These are phyloP conservation scores for Exophiala calicioides DNA, from an alignment of 2,329 filamentous ascomycete genomes.

Conservation along the genomic window DNA sequence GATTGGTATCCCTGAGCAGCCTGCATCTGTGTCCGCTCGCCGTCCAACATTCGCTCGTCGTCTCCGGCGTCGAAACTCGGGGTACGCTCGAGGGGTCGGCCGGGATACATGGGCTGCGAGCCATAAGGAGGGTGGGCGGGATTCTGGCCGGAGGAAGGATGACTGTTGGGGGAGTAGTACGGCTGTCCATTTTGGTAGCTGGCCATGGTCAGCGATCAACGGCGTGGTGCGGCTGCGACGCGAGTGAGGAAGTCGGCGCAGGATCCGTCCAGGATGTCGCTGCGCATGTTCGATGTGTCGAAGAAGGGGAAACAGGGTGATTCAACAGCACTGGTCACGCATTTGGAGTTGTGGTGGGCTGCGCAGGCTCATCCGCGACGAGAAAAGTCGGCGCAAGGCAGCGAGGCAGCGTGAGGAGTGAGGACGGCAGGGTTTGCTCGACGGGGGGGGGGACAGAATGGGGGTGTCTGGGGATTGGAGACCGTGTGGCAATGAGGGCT, in stretches of 20 bases:
- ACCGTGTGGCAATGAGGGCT: background rate
- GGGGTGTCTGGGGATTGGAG: background rate
- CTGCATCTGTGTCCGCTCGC: slow-evolving; percentile 28
- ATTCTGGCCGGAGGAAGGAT: slow-evolving; percentile 40
- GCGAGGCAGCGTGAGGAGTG: slow-evolving; percentile 2
- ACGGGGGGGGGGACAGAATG: background rate
- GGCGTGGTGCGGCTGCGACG: slow-evolving; percentile 9
- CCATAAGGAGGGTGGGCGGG: slow-evolving; percentile 44
- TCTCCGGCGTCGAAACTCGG: slow-evolving; percentile 77
- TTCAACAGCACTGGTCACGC: slow-evolving; percentile 11
- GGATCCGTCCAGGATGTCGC: slow-evolving; percentile 12
- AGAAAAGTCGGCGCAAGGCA: slow-evolving; percentile 14
- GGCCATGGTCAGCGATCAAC: slow-evolving; percentile 47
- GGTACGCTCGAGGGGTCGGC: slow-evolving; percentile 53
- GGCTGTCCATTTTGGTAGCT: slow-evolving; percentile 57
- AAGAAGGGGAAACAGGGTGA: background rate
- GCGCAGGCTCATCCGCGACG: slow-evolving; percentile 16
- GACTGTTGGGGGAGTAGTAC: slow-evolving; percentile 45
- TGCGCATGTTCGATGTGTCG: slow-evolving; percentile 24
- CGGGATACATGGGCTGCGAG: slow-evolving; percentile 31
- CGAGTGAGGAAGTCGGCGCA: slow-evolving; percentile 21
- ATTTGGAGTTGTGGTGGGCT: slow-evolving; percentile 11
- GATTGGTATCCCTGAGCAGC: slow-evolving; percentile 17
- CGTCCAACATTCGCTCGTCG: slow-evolving; percentile 59
- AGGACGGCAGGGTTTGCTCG: slow-evolving; percentile 1